Percentiles rank a stretch among this genome's conserved stretches.
These are phyloP conservation scores for Pseudoturritis turrita DNA, from an alignment of 345 rosid genomes.

Conservation along the genomic window DNA sequence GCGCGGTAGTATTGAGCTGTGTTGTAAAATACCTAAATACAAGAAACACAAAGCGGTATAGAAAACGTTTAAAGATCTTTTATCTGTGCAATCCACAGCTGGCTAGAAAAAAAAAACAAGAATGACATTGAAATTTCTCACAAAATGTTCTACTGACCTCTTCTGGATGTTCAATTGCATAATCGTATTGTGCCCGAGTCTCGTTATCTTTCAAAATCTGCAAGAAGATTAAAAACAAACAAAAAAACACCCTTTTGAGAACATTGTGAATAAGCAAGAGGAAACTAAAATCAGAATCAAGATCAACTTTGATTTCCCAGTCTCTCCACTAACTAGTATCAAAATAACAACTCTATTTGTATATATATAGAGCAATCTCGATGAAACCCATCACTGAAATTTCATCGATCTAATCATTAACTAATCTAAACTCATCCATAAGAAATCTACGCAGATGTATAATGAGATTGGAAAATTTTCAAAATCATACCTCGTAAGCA, in stretches of 20 bases:
- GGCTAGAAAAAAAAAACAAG: not conserved
- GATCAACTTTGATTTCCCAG: not conserved
- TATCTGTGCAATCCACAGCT: not conserved
- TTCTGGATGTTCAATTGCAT: conserved; percentile 91
- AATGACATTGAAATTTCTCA: not conserved
- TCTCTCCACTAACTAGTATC: not conserved
- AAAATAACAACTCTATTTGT: too few species aligned
- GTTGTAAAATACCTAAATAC: conserved; percentile 74
- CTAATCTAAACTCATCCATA: not conserved
- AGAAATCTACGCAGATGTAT: not conserved
- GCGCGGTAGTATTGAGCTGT: conserved; percentile 90
- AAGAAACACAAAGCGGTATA: not conserved
- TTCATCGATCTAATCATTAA: too few species aligned
- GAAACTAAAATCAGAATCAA: not conserved
- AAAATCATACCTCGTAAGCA: conserved; percentile 80
- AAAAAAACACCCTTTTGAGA: not conserved
- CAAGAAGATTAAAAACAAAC: not conserved
- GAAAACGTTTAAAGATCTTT: not conserved
- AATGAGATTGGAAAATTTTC: not conserved
- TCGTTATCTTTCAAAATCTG: conserved; percentile 96
- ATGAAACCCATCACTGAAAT: not conserved
- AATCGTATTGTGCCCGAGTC: conserved; percentile 91
- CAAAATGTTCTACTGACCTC: conserved; percentile 47
- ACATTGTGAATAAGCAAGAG: not conserved
- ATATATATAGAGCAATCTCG: too few species aligned